These are phyloP conservation scores for Sphaerobolus stellatus DNA, from an alignment of 1,284 basidiomycete genomes.

Conservation along the genomic window DNA sequence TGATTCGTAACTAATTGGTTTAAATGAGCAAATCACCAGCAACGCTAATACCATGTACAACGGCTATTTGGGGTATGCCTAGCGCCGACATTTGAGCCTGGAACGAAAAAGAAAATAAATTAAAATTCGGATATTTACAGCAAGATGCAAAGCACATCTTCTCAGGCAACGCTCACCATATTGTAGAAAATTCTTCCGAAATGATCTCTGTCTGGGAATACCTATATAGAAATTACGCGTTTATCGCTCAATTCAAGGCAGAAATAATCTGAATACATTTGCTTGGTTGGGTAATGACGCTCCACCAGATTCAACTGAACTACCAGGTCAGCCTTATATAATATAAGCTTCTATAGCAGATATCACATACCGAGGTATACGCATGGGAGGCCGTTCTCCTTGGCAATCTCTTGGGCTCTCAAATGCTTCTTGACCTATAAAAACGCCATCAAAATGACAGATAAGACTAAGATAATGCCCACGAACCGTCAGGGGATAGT, in stretches of 20 bases:
- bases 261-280: constrained; percentile 56
- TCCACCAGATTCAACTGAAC: constrained; percentile 86
- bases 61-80: constrained; percentile 88
- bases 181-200: constrained; percentile 98
- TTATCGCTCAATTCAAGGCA: constrained; percentile 10
- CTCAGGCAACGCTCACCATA: constrained; percentile 61
- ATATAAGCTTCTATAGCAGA: constrained; percentile 6
- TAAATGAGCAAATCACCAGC: constrained; percentile 42
- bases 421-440: constrained; percentile 90
- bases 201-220: constrained; percentile 88
- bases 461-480: background rate
- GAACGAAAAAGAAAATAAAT: too few relatives aligned
- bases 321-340: background rate
- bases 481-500: constrained; percentile 85
- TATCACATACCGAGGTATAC: constrained; percentile 76
- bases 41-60: constrained; percentile 93
- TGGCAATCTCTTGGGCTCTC: constrained; percentile 89
- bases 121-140: constrained; percentile 34
- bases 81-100: constrained; percentile 85
- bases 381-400: constrained; percentile 88
- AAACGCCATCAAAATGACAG: constrained; percentile 5
- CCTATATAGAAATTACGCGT: constrained; percentile 36
- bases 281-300: constrained; percentile 92
- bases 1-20: background rate
- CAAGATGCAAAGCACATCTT: constrained; percentile 12